A percentile compares a stretch with the other conserved stretches of the same genome.
Conservation (phyloP, 495 filamentous ascomycete species). For the Penicillium silybi region DNA sequence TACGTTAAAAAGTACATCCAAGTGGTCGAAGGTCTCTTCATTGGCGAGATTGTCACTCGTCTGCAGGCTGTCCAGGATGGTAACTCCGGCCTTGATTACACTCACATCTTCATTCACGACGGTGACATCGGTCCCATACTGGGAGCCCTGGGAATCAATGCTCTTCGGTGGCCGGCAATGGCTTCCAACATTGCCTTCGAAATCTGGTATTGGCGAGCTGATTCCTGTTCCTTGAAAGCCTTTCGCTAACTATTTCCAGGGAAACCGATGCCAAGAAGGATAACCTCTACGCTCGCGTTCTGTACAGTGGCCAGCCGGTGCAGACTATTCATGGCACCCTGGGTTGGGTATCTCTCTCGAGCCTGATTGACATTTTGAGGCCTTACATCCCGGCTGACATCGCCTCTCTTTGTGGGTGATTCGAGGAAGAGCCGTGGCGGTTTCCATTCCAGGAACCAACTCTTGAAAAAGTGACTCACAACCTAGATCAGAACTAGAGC, state of each 20-base stretch:
- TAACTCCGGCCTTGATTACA: constrained; percentile 18
- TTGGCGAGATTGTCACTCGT: constrained; percentile 36
- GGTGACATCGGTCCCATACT: constrained; percentile 30
- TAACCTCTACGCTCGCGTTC: constrained; percentile 30
- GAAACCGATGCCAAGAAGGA: constrained; percentile 5
- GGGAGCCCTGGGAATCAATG: constrained; percentile 25
- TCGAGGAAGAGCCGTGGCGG: not conserved
- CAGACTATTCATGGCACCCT: constrained; percentile 14
- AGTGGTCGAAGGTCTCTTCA: constrained; percentile 38
- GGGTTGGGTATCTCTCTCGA: constrained; percentile 12
- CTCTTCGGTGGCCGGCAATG: constrained; percentile 30
- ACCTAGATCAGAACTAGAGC: not conserved
- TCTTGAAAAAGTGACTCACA: not conserved
- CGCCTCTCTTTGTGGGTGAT: constrained; percentile 12
- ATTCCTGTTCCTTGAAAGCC: too few relatives aligned
- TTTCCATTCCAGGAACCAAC: not conserved
- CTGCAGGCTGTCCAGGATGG: constrained; percentile 29
- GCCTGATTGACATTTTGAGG: constrained; percentile 11
- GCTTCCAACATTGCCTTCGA: constrained; percentile 31
- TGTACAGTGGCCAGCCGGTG: constrained; percentile 34
- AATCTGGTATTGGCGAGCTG: constrained; percentile 24
- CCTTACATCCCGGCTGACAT: constrained; percentile 13
- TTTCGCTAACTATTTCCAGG: constrained; percentile 9
- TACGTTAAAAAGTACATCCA: constrained; percentile 38
- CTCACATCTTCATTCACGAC: constrained; percentile 33